These are phyloP conservation scores for Yamadazyma triangularis DNA, from an alignment of 1,139 yeast species.

Conservation along the genomic window DNA sequence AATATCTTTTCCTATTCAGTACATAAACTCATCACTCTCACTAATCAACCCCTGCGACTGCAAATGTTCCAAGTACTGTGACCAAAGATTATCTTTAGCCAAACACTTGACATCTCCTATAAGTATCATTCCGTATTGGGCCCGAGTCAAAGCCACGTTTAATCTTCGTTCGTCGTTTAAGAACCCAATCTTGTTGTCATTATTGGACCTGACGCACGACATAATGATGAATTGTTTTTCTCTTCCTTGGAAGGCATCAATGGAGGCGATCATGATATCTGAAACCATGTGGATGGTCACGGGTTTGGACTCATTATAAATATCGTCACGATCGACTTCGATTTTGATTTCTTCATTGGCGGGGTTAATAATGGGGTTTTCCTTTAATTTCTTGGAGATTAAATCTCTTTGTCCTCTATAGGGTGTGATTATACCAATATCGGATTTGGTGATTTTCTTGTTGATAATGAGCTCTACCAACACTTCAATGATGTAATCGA, in stretches of 20 bases:
- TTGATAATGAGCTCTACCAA: slow-evolving; percentile 49
- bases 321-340: slow-evolving; percentile 55
- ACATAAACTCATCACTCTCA: too few species aligned
- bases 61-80: slow-evolving; percentile 42
- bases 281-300: slow-evolving; percentile 58
- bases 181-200: slow-evolving; percentile 50
- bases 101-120: slow-evolving; percentile 56
- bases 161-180: slow-evolving; percentile 53
- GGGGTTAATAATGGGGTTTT: slow-evolving; percentile 56
- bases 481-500: slow-evolving; percentile 39
- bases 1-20: too few species aligned
- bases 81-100: slow-evolving; percentile 51
- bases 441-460: slow-evolving; percentile 44
- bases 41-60: too few species aligned
- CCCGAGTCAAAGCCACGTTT: slow-evolving; percentile 63
- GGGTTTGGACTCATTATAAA: slow-evolving; percentile 45
- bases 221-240: slow-evolving; percentile 56
- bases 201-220: slow-evolving; percentile 58
- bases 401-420: slow-evolving; percentile 70
- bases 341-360: slow-evolving; percentile 40
- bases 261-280: slow-evolving; percentile 64
- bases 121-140: slow-evolving; percentile 50
- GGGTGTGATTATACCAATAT: slow-evolving; percentile 68
- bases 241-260: slow-evolving; percentile 66
- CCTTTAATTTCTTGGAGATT: slow-evolving; percentile 45